Percentiles rank a stretch among this genome's conserved stretches.
Evolutionary conservation across 331 rosid species (phyloP).

Genomic region (Quercus tomentella): DNA sequence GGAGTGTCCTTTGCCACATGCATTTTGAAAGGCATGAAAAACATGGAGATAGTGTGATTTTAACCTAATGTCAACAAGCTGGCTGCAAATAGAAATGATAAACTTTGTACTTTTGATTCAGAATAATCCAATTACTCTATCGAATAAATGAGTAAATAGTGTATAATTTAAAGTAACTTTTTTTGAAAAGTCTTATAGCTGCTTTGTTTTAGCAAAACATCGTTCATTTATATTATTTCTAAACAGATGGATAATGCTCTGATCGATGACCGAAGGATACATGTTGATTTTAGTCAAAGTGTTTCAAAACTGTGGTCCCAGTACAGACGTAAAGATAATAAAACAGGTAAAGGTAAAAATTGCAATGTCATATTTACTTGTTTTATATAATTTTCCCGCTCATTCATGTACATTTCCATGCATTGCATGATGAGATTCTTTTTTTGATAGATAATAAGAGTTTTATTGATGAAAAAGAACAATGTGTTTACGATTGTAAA

Average conservation of each 20-base stretch:
- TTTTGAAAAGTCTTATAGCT: neutral
- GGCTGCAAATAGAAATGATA: neutral
- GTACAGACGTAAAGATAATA: slow-evolving; percentile 62
- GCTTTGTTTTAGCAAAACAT: neutral
- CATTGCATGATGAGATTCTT: neutral
- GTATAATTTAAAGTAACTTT: neutral
- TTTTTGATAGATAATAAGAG: too few species aligned
- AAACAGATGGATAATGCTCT: slow-evolving; percentile 93
- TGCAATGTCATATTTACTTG: neutral
- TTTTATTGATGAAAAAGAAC: too few species aligned
- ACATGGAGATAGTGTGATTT: neutral
- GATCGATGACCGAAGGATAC: slow-evolving; percentile 96
- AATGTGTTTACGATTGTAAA: too few species aligned
- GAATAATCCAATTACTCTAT: neutral
- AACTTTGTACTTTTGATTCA: neutral
- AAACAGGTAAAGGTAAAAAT: slow-evolving; percentile 55
- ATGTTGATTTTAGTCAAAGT: slow-evolving; percentile 97
- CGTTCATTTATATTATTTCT: neutral
- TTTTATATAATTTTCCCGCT: neutral
- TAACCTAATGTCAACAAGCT: neutral
- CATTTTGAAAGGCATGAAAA: neutral
- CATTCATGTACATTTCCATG: neutral
- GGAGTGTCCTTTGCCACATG: neutral
- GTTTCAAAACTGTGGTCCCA: slow-evolving; percentile 90
- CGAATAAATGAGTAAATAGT: neutral